Evolutionary conservation across 805 yeast genomes (phyloP).

Genomic region (Clavispora asparagi): DNA sequence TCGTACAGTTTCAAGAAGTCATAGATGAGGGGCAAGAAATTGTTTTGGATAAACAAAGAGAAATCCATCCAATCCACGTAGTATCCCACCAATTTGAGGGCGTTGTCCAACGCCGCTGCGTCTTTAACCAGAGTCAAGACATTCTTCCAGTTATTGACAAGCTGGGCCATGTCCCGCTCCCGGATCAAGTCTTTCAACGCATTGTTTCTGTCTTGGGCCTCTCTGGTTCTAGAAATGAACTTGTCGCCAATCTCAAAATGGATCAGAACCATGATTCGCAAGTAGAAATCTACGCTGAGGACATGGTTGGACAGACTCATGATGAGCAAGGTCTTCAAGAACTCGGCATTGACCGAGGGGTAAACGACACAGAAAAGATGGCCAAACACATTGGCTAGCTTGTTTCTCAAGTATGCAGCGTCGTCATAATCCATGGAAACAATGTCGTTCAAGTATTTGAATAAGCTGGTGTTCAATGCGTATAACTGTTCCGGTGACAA

Average conservation of each 20-base stretch:
- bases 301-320: slow-evolving; percentile 15
- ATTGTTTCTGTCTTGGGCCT: slow-evolving; percentile 59
- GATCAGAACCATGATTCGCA: slow-evolving; percentile 66
- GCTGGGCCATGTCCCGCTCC: slow-evolving; percentile 60
- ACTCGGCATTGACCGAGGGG: slow-evolving; percentile 25
- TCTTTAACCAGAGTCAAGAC: slow-evolving; percentile 40
- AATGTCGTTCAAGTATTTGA: slow-evolving; percentile 36
- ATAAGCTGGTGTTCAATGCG: slow-evolving; percentile 43
- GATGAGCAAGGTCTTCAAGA: slow-evolving; percentile 26
- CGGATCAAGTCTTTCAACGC: slow-evolving; percentile 79
- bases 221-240: slow-evolving; percentile 65
- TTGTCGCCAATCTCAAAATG: slow-evolving; percentile 95
- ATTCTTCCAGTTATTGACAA: slow-evolving; percentile 65
- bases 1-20: slow-evolving; percentile 46
- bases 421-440: slow-evolving; percentile 17
- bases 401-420: slow-evolving; percentile 31
- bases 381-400: slow-evolving; percentile 30
- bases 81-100: slow-evolving; percentile 67
- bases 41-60: slow-evolving; percentile 58
- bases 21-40: slow-evolving; percentile 53
- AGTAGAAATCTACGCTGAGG: slow-evolving; percentile 55
- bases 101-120: slow-evolving; percentile 43
- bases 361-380: slow-evolving; percentile 34
- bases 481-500: slow-evolving; percentile 43
- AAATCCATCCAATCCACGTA: slow-evolving; percentile 94